phyloP scores from a whole-genome alignment of 2,329 filamentous ascomycete species.

The Pochonia chlamydosporia region DNA sequence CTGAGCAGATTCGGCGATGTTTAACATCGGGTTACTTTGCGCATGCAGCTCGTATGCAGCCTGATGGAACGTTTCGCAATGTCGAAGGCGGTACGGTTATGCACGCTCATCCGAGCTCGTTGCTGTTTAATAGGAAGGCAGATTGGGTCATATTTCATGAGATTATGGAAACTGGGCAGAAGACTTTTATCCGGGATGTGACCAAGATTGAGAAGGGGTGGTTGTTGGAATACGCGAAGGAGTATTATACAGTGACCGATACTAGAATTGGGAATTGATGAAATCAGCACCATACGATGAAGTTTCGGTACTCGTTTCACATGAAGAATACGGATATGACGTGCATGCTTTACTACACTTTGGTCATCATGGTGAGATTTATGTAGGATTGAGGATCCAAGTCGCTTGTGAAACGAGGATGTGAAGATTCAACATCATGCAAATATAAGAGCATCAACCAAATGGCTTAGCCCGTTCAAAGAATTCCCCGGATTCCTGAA shows the following conservation, averaged over 20 bases:
- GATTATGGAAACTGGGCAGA: conserved; percentile 80
- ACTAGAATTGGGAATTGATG: not conserved
- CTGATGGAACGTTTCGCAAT: conserved; percentile 83
- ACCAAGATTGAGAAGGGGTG: conserved; percentile 93
- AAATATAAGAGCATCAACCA: too few species aligned
- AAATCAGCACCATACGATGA: too few species aligned
- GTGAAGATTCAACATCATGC: too few species aligned
- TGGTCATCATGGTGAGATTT: too few species aligned
- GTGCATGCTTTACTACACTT: too few species aligned
- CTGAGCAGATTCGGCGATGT: conserved; percentile 76
- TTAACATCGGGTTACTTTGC: conserved; percentile 88
- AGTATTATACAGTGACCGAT: conserved; percentile 64
- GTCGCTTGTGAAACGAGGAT: too few species aligned
- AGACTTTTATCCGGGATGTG: conserved; percentile 85
- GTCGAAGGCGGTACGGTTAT: conserved; percentile 74
- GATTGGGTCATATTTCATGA: conserved; percentile 97
- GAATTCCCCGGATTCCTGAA: too few species aligned
- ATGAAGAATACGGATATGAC: too few species aligned
- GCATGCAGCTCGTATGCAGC: conserved; percentile 88
- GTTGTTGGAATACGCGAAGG: conserved; percentile 81
- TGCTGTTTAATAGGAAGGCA: conserved; percentile 95
- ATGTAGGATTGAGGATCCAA: too few species aligned
- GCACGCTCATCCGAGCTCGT: conserved; percentile 82
- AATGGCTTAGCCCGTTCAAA: too few species aligned
- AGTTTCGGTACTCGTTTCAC: too few species aligned